These are phyloP conservation scores for Colletotrichum lini DNA, from an alignment of 2,329 filamentous ascomycete genomes.

Conservation along the genomic window DNA sequence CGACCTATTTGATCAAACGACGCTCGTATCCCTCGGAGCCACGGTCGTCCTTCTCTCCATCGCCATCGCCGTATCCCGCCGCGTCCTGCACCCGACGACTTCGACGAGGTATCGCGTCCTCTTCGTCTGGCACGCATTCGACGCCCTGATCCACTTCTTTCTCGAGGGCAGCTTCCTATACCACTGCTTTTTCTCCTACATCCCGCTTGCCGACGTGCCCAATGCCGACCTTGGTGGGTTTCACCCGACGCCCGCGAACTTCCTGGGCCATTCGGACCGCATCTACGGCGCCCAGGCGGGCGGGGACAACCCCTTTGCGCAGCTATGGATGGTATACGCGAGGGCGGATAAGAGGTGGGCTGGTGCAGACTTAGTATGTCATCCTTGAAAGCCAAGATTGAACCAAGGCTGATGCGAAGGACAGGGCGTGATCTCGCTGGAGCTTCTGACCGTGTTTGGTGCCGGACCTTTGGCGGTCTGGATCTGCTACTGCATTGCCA, in stretches of 20 bases:
- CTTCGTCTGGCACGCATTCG: constrained; percentile 96
- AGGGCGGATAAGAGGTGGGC: constrained; percentile 75
- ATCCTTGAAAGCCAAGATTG: background rate
- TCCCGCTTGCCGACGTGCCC: constrained; percentile 53
- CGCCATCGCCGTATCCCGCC: constrained; percentile 65
- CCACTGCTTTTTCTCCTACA: constrained; percentile 86
- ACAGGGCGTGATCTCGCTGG: constrained; percentile 73
- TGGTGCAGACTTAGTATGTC: constrained; percentile 70
- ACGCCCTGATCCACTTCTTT: constrained; percentile 90
- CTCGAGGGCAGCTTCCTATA: constrained; percentile 94
- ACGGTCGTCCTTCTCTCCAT: constrained; percentile 67
- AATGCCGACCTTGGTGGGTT: constrained; percentile 52
- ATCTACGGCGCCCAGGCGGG: constrained; percentile 72
- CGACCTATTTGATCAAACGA: constrained; percentile 73
- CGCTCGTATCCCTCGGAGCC: constrained; percentile 70
- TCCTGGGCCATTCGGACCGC: constrained; percentile 62
- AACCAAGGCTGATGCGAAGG: constrained; percentile 1
- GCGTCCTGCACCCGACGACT: constrained; percentile 63
- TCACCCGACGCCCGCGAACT: constrained; percentile 67
- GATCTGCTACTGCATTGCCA: constrained; percentile 73
- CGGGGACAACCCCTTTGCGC: constrained; percentile 67
- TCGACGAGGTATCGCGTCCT: constrained; percentile 77
- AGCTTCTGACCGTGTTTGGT: constrained; percentile 75
- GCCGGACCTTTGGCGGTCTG: constrained; percentile 72
- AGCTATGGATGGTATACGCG: constrained; percentile 79